phyloP scores from a whole-genome alignment of 23 red algal species.

The Gracilaria domingensis region DNA sequence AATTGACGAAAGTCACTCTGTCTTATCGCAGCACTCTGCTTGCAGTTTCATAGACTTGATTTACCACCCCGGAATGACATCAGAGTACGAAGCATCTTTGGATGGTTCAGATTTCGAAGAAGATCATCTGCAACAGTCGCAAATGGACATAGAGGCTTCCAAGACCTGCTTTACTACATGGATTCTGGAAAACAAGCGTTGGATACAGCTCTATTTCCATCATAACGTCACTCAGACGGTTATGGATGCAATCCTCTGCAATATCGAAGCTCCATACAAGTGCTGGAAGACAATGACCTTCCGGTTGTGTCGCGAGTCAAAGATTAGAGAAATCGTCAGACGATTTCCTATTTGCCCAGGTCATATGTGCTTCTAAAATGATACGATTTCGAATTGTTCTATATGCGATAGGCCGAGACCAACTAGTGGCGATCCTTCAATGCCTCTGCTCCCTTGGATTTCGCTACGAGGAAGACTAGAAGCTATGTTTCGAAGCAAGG shows the following conservation, averaged over 20 bases:
- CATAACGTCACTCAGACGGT: not conserved
- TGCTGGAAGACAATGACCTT: conserved; percentile 4
- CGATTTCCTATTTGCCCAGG: not conserved
- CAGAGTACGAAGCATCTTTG: too few relatives aligned
- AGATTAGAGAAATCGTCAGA: not conserved
- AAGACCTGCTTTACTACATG: not conserved
- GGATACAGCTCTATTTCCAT: conserved; percentile 31
- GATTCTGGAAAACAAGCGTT: conserved; percentile 8
- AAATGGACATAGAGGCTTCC: not conserved
- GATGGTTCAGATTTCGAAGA: too few relatives aligned
- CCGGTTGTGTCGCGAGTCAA: not conserved
- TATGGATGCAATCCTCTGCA: conserved; percentile 7
- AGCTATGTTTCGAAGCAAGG: not conserved
- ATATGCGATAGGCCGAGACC: not conserved
- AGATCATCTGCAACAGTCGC: too few relatives aligned
- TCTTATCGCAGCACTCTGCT: too few relatives aligned
- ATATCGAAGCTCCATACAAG: conserved; percentile 23
- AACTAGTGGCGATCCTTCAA: not conserved
- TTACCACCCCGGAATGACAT: too few relatives aligned
- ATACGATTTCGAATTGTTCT: not conserved
- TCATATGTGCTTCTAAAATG: not conserved
- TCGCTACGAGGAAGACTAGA: not conserved
- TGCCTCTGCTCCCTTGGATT: not conserved
- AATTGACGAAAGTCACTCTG: too few relatives aligned
- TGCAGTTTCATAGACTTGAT: too few relatives aligned